These are phyloP conservation scores for Penicillium rolfsii DNA, from an alignment of 2,329 filamentous ascomycete genomes.

Conservation along the genomic window DNA sequence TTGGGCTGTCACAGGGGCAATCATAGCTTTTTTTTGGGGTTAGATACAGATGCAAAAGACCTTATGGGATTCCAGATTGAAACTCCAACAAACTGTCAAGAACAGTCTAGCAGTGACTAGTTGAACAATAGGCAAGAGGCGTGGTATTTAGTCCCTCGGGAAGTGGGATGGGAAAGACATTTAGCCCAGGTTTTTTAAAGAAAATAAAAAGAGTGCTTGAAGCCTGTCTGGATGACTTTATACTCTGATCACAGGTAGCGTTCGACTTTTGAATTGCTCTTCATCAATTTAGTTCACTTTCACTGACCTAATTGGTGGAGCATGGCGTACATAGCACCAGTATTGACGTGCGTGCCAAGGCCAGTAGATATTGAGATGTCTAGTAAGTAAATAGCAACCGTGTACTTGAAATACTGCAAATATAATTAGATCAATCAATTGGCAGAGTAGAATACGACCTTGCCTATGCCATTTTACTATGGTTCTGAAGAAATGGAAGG, in stretches of 20 bases:
- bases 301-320: not conserved
- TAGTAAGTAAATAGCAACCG: not conserved
- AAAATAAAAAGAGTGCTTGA: no score
- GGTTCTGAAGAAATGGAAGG: not conserved
- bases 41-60: not conserved
- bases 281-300: not conserved
- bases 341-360: not conserved
- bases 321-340: not conserved
- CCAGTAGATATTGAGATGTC: not conserved
- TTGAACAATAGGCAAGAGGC: no score
- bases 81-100: no score
- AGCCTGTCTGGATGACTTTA: no score
- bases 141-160: no score
- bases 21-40: not conserved
- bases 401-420: not conserved
- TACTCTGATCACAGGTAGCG: no score
- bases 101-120: no score
- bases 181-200: no score
- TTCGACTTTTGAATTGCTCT: no score
- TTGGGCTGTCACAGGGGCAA: not conserved
- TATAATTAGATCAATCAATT: not conserved
- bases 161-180: no score
- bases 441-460: not conserved
- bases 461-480: not conserved
- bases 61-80: no score